These are phyloP conservation scores for Hemisphaericaspora lyxosophila DNA, from an alignment of 1,139 yeast species.

Conservation along the genomic window DNA sequence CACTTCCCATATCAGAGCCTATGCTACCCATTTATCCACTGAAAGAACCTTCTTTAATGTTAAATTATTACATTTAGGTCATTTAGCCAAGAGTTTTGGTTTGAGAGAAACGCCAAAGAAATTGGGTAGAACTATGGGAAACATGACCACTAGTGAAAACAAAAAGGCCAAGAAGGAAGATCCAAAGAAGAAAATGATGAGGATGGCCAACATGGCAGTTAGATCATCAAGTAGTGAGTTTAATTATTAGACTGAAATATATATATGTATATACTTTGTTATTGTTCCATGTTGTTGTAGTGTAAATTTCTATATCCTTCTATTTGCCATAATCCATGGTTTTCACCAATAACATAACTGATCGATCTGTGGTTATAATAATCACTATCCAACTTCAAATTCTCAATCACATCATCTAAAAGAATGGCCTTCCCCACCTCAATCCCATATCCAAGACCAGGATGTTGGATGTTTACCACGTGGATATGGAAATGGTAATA, in stretches of 20 bases:
- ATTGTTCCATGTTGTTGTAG: background rate
- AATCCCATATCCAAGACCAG: slow-evolving; percentile 72
- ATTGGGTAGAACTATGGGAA: slow-evolving; percentile 46
- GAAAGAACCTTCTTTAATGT: slow-evolving; percentile 82
- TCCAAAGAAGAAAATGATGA: slow-evolving; percentile 68
- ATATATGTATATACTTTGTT: background rate
- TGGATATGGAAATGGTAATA: slow-evolving; percentile 95
- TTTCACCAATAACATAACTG: slow-evolving; percentile 68
- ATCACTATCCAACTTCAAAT: slow-evolving; percentile 52
- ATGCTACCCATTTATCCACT: slow-evolving; percentile 86
- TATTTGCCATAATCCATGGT: slow-evolving; percentile 71
- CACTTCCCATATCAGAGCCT: slow-evolving; percentile 88
- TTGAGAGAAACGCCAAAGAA: slow-evolving; percentile 90
- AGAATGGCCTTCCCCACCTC: slow-evolving; percentile 79
- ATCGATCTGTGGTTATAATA: slow-evolving; percentile 41
- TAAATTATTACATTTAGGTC: slow-evolving; percentile 84
- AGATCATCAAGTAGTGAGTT: slow-evolving; percentile 69
- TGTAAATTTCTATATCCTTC: slow-evolving; percentile 19
- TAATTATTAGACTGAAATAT: slow-evolving; percentile 43
- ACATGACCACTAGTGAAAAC: slow-evolving; percentile 24
- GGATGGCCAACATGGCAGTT: slow-evolving; percentile 73
- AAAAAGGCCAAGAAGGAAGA: slow-evolving; percentile 42
- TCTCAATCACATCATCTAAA: slow-evolving; percentile 79
- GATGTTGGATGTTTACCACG: slow-evolving; percentile 72
- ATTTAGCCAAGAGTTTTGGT: slow-evolving; percentile 92